Evolutionary conservation across 371 early-diverging fungal species (phyloP).

Genomic region (Massospora cicadina): DNA sequence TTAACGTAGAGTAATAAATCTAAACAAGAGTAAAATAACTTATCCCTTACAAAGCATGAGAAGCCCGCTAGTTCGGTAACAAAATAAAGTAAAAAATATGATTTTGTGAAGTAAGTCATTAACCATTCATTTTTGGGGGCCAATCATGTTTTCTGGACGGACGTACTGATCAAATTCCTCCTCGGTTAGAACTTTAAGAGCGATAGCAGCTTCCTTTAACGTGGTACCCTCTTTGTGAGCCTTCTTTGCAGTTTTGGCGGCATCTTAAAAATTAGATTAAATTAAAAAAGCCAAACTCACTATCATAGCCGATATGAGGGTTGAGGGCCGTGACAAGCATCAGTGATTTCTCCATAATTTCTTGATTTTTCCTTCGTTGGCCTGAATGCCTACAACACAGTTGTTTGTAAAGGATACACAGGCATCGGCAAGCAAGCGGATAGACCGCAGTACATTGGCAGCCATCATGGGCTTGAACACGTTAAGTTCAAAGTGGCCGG

Average conservation of each 20-base stretch:
- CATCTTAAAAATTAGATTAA: conserved; percentile 22
- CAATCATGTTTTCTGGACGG: conserved; percentile 77
- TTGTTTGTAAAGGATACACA: conserved; percentile 70
- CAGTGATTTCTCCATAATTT: conserved; percentile 65
- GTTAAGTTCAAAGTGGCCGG: conserved; percentile 95
- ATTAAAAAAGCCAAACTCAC: conserved; percentile 4
- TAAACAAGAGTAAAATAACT: no score
- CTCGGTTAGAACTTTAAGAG: conserved; percentile 54
- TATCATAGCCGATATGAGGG: conserved; percentile 68
- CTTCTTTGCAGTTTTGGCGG: conserved; percentile 86
- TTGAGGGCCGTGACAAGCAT: conserved; percentile 88
- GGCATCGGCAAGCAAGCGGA: conserved; percentile 69
- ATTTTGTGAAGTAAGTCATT: no score
- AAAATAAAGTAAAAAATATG: no score
- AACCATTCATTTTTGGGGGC: conserved; percentile 13
- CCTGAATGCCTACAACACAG: conserved; percentile 80
- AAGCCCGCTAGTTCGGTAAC: no score
- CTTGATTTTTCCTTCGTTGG: conserved; percentile 74
- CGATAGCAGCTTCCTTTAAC: conserved; percentile 73
- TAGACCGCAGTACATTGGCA: conserved; percentile 79
- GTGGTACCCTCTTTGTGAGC: conserved; percentile 63
- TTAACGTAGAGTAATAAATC: no score
- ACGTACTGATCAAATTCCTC: conserved; percentile 87
- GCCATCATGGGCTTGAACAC: conserved; percentile 96
- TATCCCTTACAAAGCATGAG: no score